Evolutionary conservation across 305 asterid species (phyloP), one percentile per base, ranked within the genome.

Genomic region (Solanum hybrid): DNA sequence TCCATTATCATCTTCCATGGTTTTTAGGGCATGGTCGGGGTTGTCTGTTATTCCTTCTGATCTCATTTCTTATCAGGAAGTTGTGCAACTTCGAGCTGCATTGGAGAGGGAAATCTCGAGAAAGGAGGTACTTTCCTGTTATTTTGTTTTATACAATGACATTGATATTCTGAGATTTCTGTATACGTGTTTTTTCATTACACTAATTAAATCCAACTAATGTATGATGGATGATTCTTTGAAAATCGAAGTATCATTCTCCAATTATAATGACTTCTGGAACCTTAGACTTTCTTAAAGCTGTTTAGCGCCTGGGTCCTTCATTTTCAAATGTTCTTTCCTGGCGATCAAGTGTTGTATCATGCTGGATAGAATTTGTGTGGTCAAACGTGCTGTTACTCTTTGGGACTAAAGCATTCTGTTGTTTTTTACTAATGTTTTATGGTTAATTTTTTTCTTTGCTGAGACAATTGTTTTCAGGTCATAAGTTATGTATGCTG

Each of bases 61-160:
- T 40, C n/a, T 32, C 27, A 31, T 17, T 87, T 87, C 88, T 86
- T 80, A 71, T 86, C 92, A 93, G 94, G 94, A 92, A 85, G 91
- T 91, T 56, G 94, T 88, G 92, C 94, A 71, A 88, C 94, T 93
- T 73, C 90, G 85, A 38, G 87, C 88, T 88, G 92, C 93, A 86
- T 4, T 93, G 60, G 94, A 90, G 87, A 92, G 90, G 78, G 92
- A 91, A 88, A 78, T 93, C 13, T 69, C 87, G 77, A 93, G 89
- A 89, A 76, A 81, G 84, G 88, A 90, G 94, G 94, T 93, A 90
- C 31, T 76, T 82, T 51, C 32, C 7, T 31, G 12, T 31, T 31
- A 84, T 56, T 84, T 84, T 84, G 42, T 84, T 84, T 37, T 84
- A 29, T 51, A 31, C 26, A 29, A 17, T 82, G 73, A 17, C 73